phyloP scores from a whole-genome alignment of 1,139 yeast species.

The Yamadazyma atlantica region DNA sequence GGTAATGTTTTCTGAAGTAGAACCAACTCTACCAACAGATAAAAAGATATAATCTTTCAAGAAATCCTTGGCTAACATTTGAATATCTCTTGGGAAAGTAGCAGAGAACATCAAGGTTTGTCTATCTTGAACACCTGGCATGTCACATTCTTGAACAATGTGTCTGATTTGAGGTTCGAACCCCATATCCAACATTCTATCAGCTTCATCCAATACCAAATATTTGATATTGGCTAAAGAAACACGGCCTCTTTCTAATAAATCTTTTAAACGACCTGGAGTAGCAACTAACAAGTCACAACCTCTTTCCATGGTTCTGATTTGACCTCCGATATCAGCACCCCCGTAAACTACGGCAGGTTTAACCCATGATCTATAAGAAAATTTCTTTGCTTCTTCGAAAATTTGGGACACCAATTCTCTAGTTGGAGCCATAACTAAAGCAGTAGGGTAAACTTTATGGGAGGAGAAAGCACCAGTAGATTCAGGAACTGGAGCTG shows the following conservation, averaged over 20 bases:
- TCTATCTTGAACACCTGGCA: slow-evolving; percentile 89
- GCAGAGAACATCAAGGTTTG: slow-evolving; percentile 99
- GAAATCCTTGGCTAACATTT: slow-evolving; percentile 95
- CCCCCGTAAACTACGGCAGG: slow-evolving; percentile 98
- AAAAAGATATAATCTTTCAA: slow-evolving; percentile 92
- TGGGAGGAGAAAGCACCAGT: slow-evolving; percentile 60
- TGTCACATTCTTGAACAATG: slow-evolving; percentile 95
- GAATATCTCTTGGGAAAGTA: slow-evolving; percentile 97
- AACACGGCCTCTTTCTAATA: slow-evolving; percentile 91
- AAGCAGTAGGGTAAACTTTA: slow-evolving; percentile 91
- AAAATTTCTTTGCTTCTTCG: slow-evolving; percentile 93
- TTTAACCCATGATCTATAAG: slow-evolving; percentile 98
- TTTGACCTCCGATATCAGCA: slow-evolving; percentile 87
- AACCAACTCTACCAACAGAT: slow-evolving; percentile 97
- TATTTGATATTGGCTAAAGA: slow-evolving; percentile 88
- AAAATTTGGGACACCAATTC: slow-evolving; percentile 95
- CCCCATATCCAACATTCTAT: slow-evolving; percentile 99
- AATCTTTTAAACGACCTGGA: slow-evolving; percentile 97
- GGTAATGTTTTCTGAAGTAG: slow-evolving; percentile 95
- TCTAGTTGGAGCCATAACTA: slow-evolving; percentile 97
- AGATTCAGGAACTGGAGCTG: slow-evolving; percentile 61
- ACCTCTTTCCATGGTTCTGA: slow-evolving; percentile 88
- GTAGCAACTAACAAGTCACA: slow-evolving; percentile 96
- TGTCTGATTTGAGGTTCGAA: slow-evolving; percentile 99
- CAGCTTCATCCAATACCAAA: slow-evolving; percentile 97